Conservation (phyloP, 2,329 filamentous ascomycete genomes). For the Fusarium sp. region DNA sequence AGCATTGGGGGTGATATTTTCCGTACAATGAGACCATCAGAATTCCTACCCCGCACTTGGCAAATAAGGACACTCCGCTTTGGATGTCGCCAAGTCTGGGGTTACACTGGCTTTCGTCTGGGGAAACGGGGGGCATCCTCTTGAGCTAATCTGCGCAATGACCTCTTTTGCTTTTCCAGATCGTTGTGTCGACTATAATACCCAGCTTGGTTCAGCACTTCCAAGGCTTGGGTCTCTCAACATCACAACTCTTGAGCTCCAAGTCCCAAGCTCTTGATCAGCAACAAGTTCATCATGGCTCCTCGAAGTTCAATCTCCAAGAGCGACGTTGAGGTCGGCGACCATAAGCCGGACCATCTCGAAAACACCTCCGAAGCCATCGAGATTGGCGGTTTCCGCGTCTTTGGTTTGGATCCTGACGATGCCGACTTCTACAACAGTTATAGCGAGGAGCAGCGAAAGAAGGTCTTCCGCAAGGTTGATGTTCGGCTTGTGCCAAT, state of each 20-base stretch:
- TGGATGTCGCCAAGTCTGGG: slow-evolving; percentile 31
- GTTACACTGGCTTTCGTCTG: slow-evolving; percentile 19
- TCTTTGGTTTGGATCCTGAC: slow-evolving; percentile 36
- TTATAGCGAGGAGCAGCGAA: slow-evolving; percentile 38
- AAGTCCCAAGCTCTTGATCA: background rate
- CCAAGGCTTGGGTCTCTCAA: background rate
- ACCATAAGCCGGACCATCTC: slow-evolving; percentile 31
- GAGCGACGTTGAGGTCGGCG: slow-evolving; percentile 33
- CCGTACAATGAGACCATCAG: slow-evolving; percentile 25
- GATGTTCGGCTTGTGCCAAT: slow-evolving; percentile 53
- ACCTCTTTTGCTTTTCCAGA: slow-evolving; percentile 12
- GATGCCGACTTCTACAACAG: slow-evolving; percentile 43
- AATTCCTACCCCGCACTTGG: slow-evolving; percentile 36
- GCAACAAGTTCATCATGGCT: slow-evolving; percentile 24
- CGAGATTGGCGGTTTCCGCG: slow-evolving; percentile 37
- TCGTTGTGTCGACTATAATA: slow-evolving; percentile 33
- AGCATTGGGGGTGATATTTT: slow-evolving; percentile 21
- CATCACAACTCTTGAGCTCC: background rate
- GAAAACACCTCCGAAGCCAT: slow-evolving; percentile 33
- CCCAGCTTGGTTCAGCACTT: slow-evolving; percentile 1
- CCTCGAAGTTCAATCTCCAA: slow-evolving; percentile 40
- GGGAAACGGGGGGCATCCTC: slow-evolving; percentile 21
- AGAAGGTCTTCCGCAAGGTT: slow-evolving; percentile 47
- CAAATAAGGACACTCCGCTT: slow-evolving; percentile 12
- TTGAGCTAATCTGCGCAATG: slow-evolving; percentile 8